Evolutionary conservation across 257 asterid genomes (phyloP).

Genomic region (Ehretia macrophylla): DNA sequence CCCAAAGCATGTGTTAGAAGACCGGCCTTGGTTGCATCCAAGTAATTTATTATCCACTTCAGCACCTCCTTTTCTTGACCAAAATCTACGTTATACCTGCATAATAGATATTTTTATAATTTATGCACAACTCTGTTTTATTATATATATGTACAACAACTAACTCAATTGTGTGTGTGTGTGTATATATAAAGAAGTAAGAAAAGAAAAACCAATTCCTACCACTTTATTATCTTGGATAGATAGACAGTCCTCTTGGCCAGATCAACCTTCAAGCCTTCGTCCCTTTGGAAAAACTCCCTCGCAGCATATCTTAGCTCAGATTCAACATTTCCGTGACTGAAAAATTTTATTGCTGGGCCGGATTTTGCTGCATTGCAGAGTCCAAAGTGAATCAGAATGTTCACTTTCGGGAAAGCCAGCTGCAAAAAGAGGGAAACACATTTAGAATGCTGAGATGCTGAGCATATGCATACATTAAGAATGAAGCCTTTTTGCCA

Average conservation of each 20-base stretch:
- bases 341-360: slow-evolving; percentile 70
- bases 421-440: slow-evolving; percentile 46
- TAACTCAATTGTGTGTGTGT: too few species aligned
- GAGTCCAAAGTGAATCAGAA: slow-evolving; percentile 68
- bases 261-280: slow-evolving; percentile 70
- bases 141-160: too few species aligned
- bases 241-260: slow-evolving; percentile 73
- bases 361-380: slow-evolving; percentile 85
- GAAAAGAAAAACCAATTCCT: not conserved
- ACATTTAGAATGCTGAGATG: not conserved
- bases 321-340: slow-evolving; percentile 53
- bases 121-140: too few species aligned
- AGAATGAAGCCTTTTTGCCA: too few species aligned
- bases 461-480: too few species aligned
- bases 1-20: slow-evolving; percentile 68
- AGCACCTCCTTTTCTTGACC: slow-evolving; percentile 70
- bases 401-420: slow-evolving; percentile 54
- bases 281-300: slow-evolving; percentile 77
- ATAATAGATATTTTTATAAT: too few species aligned
- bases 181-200: not conserved
- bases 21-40: slow-evolving; percentile 88
- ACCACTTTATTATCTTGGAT: slow-evolving; percentile 70
- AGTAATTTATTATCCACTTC: slow-evolving; percentile 61
- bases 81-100: slow-evolving; percentile 86
- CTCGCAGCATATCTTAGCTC: slow-evolving; percentile 65